Evolutionary conservation across 306 rosid species (phyloP).

Genomic region (Crotalaria pallida): DNA sequence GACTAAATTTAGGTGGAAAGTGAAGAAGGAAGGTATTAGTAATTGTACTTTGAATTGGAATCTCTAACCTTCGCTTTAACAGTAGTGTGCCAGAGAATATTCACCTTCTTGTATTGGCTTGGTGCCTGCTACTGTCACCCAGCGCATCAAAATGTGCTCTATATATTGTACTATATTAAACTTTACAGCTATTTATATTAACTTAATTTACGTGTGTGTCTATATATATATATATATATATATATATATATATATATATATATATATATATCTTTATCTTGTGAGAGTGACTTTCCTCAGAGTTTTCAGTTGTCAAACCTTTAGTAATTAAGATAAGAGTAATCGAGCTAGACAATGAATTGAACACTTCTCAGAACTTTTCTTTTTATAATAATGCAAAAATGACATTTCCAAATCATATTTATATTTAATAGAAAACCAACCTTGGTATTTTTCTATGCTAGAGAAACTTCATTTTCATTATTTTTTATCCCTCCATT

Average conservation of each 20-base stretch:
- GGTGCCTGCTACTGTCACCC: not conserved
- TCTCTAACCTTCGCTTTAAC: not conserved
- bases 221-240: too few species aligned
- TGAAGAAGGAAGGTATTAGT: not conserved
- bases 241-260: not conserved
- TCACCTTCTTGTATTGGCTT: not conserved
- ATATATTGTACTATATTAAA: not conserved
- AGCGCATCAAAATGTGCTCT: not conserved
- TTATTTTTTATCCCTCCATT: not conserved
- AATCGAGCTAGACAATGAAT: too few species aligned
- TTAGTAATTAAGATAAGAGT: too few species aligned
- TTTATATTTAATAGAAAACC: not conserved
- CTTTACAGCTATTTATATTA: too few species aligned
- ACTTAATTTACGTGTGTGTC: too few species aligned
- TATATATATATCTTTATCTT: not conserved
- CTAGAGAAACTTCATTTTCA: not conserved
- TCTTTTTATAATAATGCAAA: too few species aligned
- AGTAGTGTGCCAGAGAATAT: conserved; percentile 22
- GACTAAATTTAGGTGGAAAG: not conserved
- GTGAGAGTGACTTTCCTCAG: conserved; percentile 17
- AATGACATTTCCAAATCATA: too few species aligned
- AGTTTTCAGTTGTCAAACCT: conserved; percentile 15
- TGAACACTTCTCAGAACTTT: too few species aligned
- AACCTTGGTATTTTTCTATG: not conserved
- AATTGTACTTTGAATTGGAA: not conserved